Evolutionary conservation across 305 asterid species (phyloP).

Genomic region (Solanum hybrid): DNA sequence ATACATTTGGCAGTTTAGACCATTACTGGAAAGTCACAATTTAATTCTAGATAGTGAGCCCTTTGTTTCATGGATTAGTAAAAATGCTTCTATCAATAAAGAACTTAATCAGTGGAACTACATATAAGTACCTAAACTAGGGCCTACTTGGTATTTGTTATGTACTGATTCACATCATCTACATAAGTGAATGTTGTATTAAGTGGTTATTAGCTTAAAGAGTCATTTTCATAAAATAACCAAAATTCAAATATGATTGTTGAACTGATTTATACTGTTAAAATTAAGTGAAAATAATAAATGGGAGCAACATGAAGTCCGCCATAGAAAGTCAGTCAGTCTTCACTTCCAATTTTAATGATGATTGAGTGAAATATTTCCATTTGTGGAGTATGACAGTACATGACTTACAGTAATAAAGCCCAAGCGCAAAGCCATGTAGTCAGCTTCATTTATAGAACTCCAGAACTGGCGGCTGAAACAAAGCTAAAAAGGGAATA

Average conservation of each 20-base stretch:
- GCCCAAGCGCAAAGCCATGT: constrained; percentile 80
- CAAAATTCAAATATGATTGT: background rate
- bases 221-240: background rate
- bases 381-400: background rate
- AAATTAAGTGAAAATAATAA: background rate
- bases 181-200: background rate
- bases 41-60: background rate
- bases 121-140: background rate
- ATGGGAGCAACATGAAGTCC: background rate
- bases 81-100: background rate
- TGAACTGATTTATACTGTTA: background rate
- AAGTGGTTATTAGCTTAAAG: background rate
- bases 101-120: background rate
- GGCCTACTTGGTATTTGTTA: background rate
- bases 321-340: background rate
- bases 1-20: background rate
- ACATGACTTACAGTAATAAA: constrained; percentile 56
- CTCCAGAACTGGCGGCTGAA: constrained; percentile 97
- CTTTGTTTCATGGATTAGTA: background rate
- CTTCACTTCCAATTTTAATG: background rate
- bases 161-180: background rate
- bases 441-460: constrained; percentile 85
- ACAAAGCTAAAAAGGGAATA: constrained; percentile 54
- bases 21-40: background rate
- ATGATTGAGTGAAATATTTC: background rate